Evolutionary conservation across 768 basidiomycete species (phyloP).

Genomic region (Glaciozyma antarctica): DNA sequence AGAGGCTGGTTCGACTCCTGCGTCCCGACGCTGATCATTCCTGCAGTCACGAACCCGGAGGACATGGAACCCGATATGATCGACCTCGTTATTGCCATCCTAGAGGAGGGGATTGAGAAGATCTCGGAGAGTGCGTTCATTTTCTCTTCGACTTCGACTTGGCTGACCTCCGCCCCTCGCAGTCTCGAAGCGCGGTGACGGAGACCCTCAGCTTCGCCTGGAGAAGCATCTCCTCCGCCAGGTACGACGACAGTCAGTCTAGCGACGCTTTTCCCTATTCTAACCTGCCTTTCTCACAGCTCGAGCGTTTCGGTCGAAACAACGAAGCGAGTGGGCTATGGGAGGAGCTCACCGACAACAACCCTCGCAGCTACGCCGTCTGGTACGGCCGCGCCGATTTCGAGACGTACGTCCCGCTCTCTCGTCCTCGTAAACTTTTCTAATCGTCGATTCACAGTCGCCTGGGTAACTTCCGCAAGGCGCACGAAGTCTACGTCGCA

Average conservation of each 20-base stretch:
- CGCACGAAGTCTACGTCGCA: slow-evolving; percentile 54
- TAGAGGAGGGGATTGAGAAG: slow-evolving; percentile 57
- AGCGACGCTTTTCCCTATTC: neutral
- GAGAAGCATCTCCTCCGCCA: slow-evolving; percentile 72
- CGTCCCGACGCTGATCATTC: neutral
- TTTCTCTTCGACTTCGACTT: neutral
- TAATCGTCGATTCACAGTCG: slow-evolving; percentile 32
- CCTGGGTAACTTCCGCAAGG: slow-evolving; percentile 44
- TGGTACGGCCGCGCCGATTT: slow-evolving; percentile 69
- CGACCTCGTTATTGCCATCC: slow-evolving; percentile 38
- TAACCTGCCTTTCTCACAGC: slow-evolving; percentile 17
- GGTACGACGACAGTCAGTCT: slow-evolving; percentile 41
- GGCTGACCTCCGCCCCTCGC: too few species aligned
- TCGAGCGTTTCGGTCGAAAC: slow-evolving; percentile 31
- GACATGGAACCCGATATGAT: slow-evolving; percentile 1
- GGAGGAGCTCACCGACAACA: slow-evolving; percentile 53
- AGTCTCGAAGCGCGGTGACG: slow-evolving; percentile 35
- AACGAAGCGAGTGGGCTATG: slow-evolving; percentile 34
- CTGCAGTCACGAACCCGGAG: slow-evolving; percentile 5
- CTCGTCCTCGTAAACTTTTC: slow-evolving; percentile 10
- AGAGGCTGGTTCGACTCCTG: too few species aligned
- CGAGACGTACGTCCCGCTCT: slow-evolving; percentile 29
- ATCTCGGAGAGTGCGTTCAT: slow-evolving; percentile 31
- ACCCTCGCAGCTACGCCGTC: slow-evolving; percentile 60
- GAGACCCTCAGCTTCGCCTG: slow-evolving; percentile 66